phyloP scores from a whole-genome alignment of 2,329 filamentous ascomycete species.

The Cercospora berteroae region DNA sequence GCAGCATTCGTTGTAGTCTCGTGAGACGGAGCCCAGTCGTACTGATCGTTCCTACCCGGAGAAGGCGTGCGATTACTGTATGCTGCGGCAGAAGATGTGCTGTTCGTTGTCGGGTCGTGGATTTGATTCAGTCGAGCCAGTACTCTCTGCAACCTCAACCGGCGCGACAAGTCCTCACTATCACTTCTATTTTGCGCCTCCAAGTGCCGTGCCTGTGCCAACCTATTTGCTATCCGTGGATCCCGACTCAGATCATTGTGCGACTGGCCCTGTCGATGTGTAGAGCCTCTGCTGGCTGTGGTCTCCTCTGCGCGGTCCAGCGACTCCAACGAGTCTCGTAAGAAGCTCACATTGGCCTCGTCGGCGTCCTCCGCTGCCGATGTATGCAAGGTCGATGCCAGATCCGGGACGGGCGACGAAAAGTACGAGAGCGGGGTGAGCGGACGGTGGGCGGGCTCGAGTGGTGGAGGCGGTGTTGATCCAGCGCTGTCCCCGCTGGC shows the following conservation, averaged over 20 bases:
- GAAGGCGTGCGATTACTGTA: conserved; percentile 54
- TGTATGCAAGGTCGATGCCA: conserved; percentile 51
- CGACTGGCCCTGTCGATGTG: conserved; percentile 5
- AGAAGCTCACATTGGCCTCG: conserved; percentile 53
- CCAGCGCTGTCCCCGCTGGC: background rate
- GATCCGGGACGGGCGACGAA: conserved; percentile 51
- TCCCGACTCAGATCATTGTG: conserved; percentile 28
- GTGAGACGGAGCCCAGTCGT: conserved; percentile 58
- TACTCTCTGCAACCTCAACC: conserved; percentile 45
- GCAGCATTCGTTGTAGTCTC: conserved; percentile 36
- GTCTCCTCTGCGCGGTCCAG: conserved; percentile 22
- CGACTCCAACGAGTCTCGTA: conserved; percentile 45
- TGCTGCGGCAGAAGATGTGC: conserved; percentile 33
- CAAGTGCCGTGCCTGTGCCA: background rate
- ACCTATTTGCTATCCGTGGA: conserved; percentile 20
- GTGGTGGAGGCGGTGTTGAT: conserved; percentile 6
- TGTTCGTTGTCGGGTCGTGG: conserved; percentile 37
- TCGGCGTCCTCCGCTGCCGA: conserved; percentile 39
- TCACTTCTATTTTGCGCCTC: conserved; percentile 21
- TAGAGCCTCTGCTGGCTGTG: background rate
- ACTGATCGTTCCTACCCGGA: conserved; percentile 54
- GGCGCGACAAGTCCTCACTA: conserved; percentile 41
- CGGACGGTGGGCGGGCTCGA: conserved; percentile 23
- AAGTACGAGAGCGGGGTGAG: conserved; percentile 44
- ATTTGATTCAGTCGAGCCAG: conserved; percentile 48